Conservation (phyloP, 129 eudicot species). For the Flaveria ramosissima region DNA sequence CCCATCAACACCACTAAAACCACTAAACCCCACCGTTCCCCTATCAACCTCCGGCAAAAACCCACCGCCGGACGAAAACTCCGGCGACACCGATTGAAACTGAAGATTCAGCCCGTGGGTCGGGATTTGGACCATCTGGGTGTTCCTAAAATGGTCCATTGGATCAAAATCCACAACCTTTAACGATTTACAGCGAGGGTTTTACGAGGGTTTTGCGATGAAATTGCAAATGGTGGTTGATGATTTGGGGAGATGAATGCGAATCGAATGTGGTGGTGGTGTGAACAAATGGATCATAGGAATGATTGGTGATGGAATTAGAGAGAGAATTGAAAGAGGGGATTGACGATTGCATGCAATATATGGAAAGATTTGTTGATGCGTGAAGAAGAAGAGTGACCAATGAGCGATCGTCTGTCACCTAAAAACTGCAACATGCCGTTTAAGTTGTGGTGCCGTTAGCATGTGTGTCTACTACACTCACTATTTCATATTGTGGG, state of each 20-base stretch:
- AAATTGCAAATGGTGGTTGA: neutral
- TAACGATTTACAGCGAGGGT: constrained; percentile 1
- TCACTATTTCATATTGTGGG: constrained; percentile 18
- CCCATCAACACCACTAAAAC: neutral
- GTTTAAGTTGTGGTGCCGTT: constrained; percentile 32
- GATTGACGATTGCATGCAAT: constrained; percentile 49
- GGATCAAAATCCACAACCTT: neutral
- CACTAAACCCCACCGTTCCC: too few relatives aligned
- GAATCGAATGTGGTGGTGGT: too few relatives aligned
- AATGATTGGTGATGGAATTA: constrained; percentile 18
- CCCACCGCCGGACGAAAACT: constrained; percentile 7
- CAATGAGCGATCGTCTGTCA: constrained; percentile 22
- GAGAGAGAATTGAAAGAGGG: constrained; percentile 11
- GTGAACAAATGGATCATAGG: neutral
- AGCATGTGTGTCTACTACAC: neutral
- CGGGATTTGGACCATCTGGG: constrained; percentile 14
- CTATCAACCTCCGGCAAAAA: neutral
- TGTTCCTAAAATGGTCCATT: constrained; percentile 14
- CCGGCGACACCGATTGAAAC: constrained; percentile 9
- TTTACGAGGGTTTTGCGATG: constrained; percentile 28
- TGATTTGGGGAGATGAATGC: neutral
- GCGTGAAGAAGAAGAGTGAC: constrained; percentile 41
- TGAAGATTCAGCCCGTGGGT: constrained; percentile 6
- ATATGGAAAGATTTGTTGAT: constrained; percentile 45
- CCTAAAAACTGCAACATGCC: constrained; percentile 36